phyloP scores from a whole-genome alignment of 768 basidiomycete species.

The Hygrophorus pudorinus region DNA sequence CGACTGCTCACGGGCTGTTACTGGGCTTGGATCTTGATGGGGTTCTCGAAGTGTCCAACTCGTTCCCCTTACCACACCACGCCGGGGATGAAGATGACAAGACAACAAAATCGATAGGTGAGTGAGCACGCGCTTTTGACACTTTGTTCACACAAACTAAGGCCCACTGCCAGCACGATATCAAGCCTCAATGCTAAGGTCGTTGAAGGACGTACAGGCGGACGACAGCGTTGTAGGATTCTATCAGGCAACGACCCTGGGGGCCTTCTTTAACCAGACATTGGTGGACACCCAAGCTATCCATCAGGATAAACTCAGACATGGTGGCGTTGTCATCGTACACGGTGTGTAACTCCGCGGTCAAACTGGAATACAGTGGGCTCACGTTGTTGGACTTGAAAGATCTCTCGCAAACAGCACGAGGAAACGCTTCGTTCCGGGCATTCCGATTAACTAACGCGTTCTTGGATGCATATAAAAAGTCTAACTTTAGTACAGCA shows the following conservation, averaged over 20 bases:
- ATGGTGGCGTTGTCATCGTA: constrained; percentile 77
- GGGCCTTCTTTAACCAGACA: constrained; percentile 77
- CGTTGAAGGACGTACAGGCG: constrained; percentile 82
- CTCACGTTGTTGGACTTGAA: constrained; percentile 11
- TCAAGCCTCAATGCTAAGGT: constrained; percentile 76
- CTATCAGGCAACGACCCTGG: constrained; percentile 83
- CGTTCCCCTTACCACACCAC: constrained; percentile 74
- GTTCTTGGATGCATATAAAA: constrained; percentile 77
- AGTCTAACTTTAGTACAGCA: constrained; percentile 72
- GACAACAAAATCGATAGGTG: constrained; percentile 65
- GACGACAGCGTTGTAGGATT: constrained; percentile 92
- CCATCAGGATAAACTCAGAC: constrained; percentile 76
- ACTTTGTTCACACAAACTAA: constrained; percentile 5
- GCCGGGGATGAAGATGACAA: constrained; percentile 73
- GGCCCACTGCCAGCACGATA: constrained; percentile 50
- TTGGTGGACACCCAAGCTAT: constrained; percentile 77
- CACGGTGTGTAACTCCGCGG: constrained; percentile 46
- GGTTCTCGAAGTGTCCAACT: constrained; percentile 82
- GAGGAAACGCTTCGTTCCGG: constrained; percentile 81
- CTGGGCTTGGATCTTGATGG: constrained; percentile 92
- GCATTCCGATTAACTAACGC: constrained; percentile 76
- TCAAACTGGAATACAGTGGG: not conserved
- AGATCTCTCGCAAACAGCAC: constrained; percentile 72
- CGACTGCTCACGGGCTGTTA: constrained; percentile 75
- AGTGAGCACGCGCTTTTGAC: constrained; percentile 17